Base-by-base conservation (phyloP, 768 basidiomycete species). In the Kwoniella sp. region DNA sequence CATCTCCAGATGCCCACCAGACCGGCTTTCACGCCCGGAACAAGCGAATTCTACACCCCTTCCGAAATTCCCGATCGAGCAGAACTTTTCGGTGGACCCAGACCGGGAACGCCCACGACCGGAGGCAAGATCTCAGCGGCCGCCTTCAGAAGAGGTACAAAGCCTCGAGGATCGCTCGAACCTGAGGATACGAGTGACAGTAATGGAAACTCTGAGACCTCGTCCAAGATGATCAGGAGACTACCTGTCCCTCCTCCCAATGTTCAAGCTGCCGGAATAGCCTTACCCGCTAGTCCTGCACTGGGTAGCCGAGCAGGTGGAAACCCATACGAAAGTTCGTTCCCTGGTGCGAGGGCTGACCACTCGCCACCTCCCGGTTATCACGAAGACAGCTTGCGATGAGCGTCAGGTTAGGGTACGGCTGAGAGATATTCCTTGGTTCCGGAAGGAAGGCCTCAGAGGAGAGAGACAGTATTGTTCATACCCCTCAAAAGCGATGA, bases 51-150 rank as follows among this genome's bases (percentile, higher is more conserved):
- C 34, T 66, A 66, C 28, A 66, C 65, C n/a, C 65, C 65, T 2
- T 55, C 50, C 20, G 65, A 61, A 54, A 61, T 30, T 5, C 45
- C 52, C 28, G 56, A 66, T 29, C 54, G 58, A 22, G 65, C 58
- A n/a, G 34, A 37, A 23, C 25, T 65, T 13, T 37, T 50, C 29
- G 52, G 47, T 22, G 47, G 30, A 15, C 48, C 50, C 1, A 34
- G 26, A 22, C 37, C 56, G 3, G 7, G 22, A 9, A 28, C 38
- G 3, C 37, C 41, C 25, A 17, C 58, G 1, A 58, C 58, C 1
- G 72, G 69, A 2, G 75, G 75, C 22, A 76, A 73, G 60, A 76
- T 76, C 45, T 74, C 75, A 2, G 75, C 75, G 9, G 75, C 73
- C 17, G 75, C 75, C 25, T 76, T 76, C 55, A 37, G 74, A 22